phyloP scores from a whole-genome alignment of 805 yeast genomes.

The Lachancea sp. region DNA sequence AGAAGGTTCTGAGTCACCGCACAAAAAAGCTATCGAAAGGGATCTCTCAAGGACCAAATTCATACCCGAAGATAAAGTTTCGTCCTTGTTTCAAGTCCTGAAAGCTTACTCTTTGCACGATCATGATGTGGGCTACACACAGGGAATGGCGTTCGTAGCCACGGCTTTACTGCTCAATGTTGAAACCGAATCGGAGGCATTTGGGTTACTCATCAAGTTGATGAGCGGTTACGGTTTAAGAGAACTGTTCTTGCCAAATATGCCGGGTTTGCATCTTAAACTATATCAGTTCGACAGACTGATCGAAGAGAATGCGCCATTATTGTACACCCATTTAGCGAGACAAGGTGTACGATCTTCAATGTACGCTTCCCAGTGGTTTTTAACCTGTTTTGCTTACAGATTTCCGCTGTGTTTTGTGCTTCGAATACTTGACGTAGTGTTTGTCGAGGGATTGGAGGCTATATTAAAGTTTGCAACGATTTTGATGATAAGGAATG shows the following conservation, averaged over 20 bases:
- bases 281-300: constrained; percentile 88
- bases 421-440: constrained; percentile 76
- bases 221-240: constrained; percentile 85
- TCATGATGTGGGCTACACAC: constrained; percentile 94
- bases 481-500: constrained; percentile 68
- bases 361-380: constrained; percentile 98
- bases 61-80: constrained; percentile 54
- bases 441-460: constrained; percentile 88
- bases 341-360: constrained; percentile 86
- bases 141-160: constrained; percentile 92
- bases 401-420: constrained; percentile 89
- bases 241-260: constrained; percentile 72
- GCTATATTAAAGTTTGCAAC: constrained; percentile 78
- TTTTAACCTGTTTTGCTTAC: constrained; percentile 88
- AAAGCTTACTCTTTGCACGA: constrained; percentile 82
- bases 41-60: constrained; percentile 85
- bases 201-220: constrained; percentile 68
- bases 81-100: constrained; percentile 64
- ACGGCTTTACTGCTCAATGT: constrained; percentile 79
- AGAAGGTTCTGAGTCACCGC: constrained; percentile 52
- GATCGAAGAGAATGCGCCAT: constrained; percentile 70
- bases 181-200: constrained; percentile 66
- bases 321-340: constrained; percentile 63
- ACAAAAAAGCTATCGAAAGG: constrained; percentile 69
- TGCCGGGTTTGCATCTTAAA: constrained; percentile 85